Conservation (phyloP, 2,329 filamentous ascomycete species). For the Lachnum nothofagi region DNA sequence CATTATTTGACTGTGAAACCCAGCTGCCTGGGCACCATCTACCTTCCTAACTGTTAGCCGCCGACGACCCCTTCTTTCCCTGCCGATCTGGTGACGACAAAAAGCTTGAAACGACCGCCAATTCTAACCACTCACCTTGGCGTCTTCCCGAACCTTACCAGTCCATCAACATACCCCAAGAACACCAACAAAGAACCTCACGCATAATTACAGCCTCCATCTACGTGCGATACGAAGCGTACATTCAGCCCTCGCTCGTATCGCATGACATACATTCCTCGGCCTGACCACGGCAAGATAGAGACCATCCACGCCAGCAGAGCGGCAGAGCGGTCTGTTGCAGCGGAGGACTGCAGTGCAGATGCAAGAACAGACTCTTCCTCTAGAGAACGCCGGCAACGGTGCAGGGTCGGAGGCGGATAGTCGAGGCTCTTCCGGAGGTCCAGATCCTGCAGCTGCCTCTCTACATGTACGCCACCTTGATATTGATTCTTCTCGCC, state of each 20-base stretch:
- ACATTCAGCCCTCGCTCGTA: not conserved
- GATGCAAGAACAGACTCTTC: constrained; percentile 26
- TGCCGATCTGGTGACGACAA: constrained; percentile 17
- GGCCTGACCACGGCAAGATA: constrained; percentile 7
- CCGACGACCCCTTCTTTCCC: constrained; percentile 6
- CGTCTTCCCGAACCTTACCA: not conserved
- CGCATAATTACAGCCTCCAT: constrained; percentile 11
- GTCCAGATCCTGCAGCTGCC: constrained; percentile 11
- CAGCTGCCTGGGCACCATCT: not conserved
- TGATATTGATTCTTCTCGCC: not conserved
- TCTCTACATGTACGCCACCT: constrained; percentile 18
- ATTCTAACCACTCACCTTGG: not conserved
- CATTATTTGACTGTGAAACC: too few species aligned
- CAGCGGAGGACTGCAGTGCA: constrained; percentile 20
- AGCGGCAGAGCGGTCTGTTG: constrained; percentile 18
- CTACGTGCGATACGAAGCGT: not conserved
- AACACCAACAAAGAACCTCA: constrained; percentile 5
- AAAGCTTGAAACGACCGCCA: constrained; percentile 14
- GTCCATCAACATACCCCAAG: not conserved
- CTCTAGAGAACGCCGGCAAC: constrained; percentile 19
- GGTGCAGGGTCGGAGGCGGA: constrained; percentile 18
- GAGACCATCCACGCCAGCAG: constrained; percentile 2
- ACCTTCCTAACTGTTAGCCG: constrained; percentile 1
- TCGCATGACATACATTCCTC: constrained; percentile 7
- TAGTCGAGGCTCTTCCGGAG: constrained; percentile 10